Conservation (phyloP, 192 early-diverging fungal species). For the Entophlyctis helioformis region DNA sequence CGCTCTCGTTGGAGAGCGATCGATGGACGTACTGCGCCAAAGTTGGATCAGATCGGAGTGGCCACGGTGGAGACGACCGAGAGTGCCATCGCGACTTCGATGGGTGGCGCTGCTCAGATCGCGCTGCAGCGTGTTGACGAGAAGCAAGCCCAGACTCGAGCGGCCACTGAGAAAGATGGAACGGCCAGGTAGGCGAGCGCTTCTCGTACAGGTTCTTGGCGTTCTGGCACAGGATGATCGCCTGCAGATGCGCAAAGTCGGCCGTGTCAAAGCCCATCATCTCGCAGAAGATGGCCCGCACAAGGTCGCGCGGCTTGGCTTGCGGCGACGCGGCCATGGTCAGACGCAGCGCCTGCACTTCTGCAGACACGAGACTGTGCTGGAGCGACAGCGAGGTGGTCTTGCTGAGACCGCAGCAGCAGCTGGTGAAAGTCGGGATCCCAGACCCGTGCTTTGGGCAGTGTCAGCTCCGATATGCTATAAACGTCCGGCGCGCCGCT, state of each 20-base stretch:
- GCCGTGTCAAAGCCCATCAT: neutral
- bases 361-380: too few species aligned
- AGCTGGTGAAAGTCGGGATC: too few species aligned
- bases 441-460: too few species aligned
- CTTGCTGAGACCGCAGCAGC: too few species aligned
- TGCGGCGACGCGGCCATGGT: too few species aligned
- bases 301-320: too few species aligned
- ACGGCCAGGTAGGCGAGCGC: slow-evolving; percentile 3
- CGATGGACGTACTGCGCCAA: neutral
- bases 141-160: neutral
- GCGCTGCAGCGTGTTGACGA: slow-evolving; percentile 5
- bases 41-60: neutral
- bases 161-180: neutral
- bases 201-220: slow-evolving; percentile 2
- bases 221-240: slow-evolving; percentile 1
- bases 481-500: too few species aligned
- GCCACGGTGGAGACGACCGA: neutral
- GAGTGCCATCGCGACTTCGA: slow-evolving; percentile 1
- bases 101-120: neutral
- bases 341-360: too few species aligned
- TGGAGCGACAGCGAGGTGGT: too few species aligned
- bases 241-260: neutral
- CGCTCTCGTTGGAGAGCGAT: neutral
- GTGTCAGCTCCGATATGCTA: too few species aligned
- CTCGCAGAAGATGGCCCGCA: neutral